Evolutionary conservation across 2,329 filamentous ascomycete species (phyloP), one percentile per base, ranked within the genome.

Genomic region (Venturia aucupariae): DNA sequence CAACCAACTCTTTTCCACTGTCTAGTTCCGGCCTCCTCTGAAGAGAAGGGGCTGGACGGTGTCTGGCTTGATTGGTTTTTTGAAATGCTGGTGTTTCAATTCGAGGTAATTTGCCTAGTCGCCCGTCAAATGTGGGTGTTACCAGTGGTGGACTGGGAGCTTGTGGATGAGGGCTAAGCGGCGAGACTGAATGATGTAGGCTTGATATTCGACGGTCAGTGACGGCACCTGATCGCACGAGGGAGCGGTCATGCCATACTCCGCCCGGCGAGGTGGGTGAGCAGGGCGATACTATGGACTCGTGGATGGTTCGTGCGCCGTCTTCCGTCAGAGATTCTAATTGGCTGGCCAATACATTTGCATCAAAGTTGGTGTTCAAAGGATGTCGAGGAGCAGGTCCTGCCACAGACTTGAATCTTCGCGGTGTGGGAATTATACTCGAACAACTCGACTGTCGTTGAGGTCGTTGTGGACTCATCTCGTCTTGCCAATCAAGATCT

Each of bases 371-470:
- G 24, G 24, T 15, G 22, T 24, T 44, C 30, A 24, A 13, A 51
- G 38, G 22, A 46, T 42, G 38, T 30, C 42, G 41, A 51, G 38
- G 38, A 24, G 41, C 38, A 48, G 30, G 60, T 32, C 8, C 38
- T 24, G 44, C 44, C 51, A 60, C 38, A 17, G 60, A 62, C 41
- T 8, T 19, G 17, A 39, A 39, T 62, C 60, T 41, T 62, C 60
- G 38, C 30, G 60, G 60, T 10, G 60, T 62, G 8, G 60, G 60
- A 46, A 62, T 51, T 27, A 62, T 62, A 27, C 60, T 62, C 38
- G 60, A 48, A 17, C 32, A 2, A 27, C 44, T 46, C 5, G 24
- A 24, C 10, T 46, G 38, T 46, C 60, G 60, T 38, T 62, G 60
- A 32, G 32, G 44, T 62, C 41, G 32, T 17, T 11, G 44, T 19